Evolutionary conservation across 2,329 filamentous ascomycete species (phyloP).

Genomic region (Bertia moriformis): DNA sequence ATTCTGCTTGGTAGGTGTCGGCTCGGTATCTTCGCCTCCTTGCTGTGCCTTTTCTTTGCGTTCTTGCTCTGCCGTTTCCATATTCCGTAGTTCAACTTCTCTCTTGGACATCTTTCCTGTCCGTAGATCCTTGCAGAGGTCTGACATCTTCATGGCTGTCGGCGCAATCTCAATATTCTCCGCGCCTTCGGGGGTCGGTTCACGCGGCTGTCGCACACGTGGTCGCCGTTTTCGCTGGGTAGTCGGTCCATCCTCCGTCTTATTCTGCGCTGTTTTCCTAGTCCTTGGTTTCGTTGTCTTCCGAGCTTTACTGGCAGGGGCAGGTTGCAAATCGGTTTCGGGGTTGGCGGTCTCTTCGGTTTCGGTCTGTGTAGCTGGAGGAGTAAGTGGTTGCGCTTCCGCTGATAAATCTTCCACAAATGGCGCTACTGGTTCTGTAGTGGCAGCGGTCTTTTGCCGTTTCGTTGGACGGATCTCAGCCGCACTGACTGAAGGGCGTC

Average conservation of each 20-base stretch:
- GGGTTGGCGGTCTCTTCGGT: no score
- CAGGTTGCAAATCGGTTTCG: no score
- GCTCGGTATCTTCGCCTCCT: background rate
- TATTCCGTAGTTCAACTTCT: constrained; percentile 37
- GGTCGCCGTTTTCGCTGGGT: no score
- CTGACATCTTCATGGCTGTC: constrained; percentile 37
- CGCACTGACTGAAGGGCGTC: no score
- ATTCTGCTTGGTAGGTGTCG: background rate
- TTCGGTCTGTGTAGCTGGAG: background rate
- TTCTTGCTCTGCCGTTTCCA: constrained; percentile 38
- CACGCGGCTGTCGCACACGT: constrained; percentile 17
- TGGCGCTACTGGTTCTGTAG: no score
- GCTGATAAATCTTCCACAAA: no score
- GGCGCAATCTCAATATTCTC: constrained; percentile 34
- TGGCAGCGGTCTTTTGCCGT: no score
- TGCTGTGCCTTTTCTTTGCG: constrained; percentile 15
- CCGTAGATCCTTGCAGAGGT: constrained; percentile 34
- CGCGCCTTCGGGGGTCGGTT: constrained; percentile 27
- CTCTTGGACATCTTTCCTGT: constrained; percentile 39
- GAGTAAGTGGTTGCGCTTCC: no score
- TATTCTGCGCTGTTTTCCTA: background rate
- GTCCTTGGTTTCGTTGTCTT: background rate
- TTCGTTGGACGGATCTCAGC: background rate
- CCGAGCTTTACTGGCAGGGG: background rate
- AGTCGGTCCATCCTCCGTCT: background rate